These are phyloP conservation scores for Lithospermum erythrorhizon DNA, from an alignment of 257 asterid genomes.

Conservation along the genomic window DNA sequence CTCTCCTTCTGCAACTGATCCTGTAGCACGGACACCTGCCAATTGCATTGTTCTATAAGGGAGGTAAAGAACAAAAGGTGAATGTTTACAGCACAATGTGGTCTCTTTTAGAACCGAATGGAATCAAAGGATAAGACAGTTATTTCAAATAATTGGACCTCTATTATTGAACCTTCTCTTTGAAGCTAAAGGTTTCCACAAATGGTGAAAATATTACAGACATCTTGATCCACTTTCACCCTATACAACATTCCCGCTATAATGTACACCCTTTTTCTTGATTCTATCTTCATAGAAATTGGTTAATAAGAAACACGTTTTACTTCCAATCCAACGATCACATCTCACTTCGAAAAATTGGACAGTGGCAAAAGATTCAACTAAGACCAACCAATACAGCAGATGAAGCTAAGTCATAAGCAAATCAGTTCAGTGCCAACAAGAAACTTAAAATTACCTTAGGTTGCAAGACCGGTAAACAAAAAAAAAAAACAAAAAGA, in stretches of 20 bases:
- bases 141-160: neutral
- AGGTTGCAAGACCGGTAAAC: neutral
- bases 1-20: slow-evolving; percentile 68
- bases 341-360: too few relatives aligned
- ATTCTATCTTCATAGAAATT: neutral
- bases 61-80: neutral
- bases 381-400: neutral
- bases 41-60: neutral
- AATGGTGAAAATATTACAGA: too few relatives aligned
- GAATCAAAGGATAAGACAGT: too few relatives aligned
- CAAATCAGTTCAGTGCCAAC: neutral
- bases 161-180: neutral
- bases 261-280: neutral
- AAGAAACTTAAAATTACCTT: neutral
- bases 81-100: neutral
- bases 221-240: too few relatives aligned
- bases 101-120: neutral
- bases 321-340: too few relatives aligned
- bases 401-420: too few relatives aligned
- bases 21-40: slow-evolving; percentile 63
- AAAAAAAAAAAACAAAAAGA: too few relatives aligned
- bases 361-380: neutral
- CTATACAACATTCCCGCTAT: neutral
- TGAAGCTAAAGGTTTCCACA: too few relatives aligned
- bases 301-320: neutral